Evolutionary conservation across 106 monocot species (phyloP).

Genomic region (Phalaenopsis equestris): DNA sequence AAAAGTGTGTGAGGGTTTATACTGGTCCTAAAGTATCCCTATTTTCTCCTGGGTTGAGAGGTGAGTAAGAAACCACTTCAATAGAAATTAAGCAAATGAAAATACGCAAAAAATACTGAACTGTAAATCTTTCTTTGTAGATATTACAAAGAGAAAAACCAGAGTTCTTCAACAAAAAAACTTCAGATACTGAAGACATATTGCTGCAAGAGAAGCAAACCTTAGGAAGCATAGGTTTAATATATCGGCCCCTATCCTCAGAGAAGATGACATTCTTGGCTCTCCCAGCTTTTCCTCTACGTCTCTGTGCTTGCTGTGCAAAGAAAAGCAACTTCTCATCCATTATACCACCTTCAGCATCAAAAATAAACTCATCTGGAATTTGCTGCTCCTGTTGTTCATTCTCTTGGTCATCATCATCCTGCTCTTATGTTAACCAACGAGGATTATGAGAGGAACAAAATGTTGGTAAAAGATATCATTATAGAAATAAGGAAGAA

Average conservation of each 20-base stretch:
- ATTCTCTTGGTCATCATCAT: conserved; percentile 75
- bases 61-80: no score
- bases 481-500: neutral
- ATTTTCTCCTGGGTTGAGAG: no score
- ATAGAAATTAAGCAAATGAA: neutral
- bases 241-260: conserved; percentile 92
- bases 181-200: neutral
- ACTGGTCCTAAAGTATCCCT: no score
- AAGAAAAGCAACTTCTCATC: conserved; percentile 97
- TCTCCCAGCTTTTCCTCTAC: conserved; percentile 83
- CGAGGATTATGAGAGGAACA: neutral
- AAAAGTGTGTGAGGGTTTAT: no score
- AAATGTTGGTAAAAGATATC: neutral
- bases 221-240: conserved; percentile 99
- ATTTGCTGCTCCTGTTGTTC: conserved; percentile 82
- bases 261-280: conserved; percentile 99
- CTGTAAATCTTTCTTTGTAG: neutral
- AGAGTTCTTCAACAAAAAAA: neutral
- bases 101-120: neutral
- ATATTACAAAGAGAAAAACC: neutral
- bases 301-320: conserved; percentile 93
- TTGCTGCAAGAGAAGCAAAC: conserved; percentile 19
- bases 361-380: conserved; percentile 98
- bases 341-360: conserved; percentile 91
- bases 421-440: conserved; percentile 21